Evolutionary conservation across 768 basidiomycete species (phyloP).

Genomic region (Rhizopogon roseolus): DNA sequence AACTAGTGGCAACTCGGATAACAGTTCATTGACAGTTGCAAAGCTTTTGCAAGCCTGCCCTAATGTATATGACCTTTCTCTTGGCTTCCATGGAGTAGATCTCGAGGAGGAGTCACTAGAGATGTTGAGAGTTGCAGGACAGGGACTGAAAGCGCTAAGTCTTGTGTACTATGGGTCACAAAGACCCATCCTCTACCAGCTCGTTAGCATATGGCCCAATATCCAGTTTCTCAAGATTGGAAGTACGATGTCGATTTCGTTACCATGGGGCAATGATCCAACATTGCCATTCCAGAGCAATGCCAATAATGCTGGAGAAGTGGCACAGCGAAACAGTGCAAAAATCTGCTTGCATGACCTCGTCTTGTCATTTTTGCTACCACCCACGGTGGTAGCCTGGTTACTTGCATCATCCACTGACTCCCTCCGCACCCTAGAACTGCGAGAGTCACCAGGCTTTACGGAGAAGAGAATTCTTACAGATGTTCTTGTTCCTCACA

Average conservation of each 20-base stretch:
- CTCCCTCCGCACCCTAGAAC: slow-evolving; percentile 35
- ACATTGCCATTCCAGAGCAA: slow-evolving; percentile 6
- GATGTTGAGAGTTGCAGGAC: slow-evolving; percentile 17
- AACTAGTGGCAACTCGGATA: background rate
- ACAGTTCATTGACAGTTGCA: slow-evolving; percentile 1
- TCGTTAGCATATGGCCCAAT: slow-evolving; percentile 33
- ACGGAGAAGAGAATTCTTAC: slow-evolving; percentile 4
- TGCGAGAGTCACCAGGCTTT: slow-evolving; percentile 24
- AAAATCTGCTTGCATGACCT: slow-evolving; percentile 36
- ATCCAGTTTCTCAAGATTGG: slow-evolving; percentile 35
- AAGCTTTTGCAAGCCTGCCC: slow-evolving; percentile 22
- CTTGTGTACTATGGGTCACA: slow-evolving; percentile 33
- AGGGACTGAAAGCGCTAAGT: slow-evolving; percentile 27
- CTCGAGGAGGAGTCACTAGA: slow-evolving; percentile 20
- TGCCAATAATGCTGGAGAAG: background rate
- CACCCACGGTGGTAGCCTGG: slow-evolving; percentile 28
- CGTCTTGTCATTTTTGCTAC: slow-evolving; percentile 28
- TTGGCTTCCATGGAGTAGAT: slow-evolving; percentile 17
- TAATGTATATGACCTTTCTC: slow-evolving; percentile 28
- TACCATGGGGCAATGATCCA: slow-evolving; percentile 23
- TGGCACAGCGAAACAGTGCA: slow-evolving; percentile 3
- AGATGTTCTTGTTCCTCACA: slow-evolving; percentile 21
- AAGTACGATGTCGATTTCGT: slow-evolving; percentile 27
- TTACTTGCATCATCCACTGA: slow-evolving; percentile 30
- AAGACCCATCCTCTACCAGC: slow-evolving; percentile 40